Conservation (phyloP, 2,329 filamentous ascomycete genomes). For the Penicillium freii region DNA sequence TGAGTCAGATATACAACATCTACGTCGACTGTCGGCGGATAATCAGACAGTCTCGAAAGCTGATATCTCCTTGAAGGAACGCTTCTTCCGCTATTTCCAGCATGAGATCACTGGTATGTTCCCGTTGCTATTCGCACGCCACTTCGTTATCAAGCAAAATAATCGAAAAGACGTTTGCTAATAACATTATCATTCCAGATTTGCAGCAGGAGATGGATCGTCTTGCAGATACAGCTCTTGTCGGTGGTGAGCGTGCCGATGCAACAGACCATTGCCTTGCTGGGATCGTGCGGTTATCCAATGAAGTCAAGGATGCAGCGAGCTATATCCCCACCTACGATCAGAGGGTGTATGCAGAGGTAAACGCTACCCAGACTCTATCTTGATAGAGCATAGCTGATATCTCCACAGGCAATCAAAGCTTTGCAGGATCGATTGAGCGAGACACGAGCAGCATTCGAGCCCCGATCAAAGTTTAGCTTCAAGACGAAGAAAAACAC, state of each 20-base stretch:
- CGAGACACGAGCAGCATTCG: constrained; percentile 63
- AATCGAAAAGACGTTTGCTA: constrained; percentile 10
- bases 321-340: constrained; percentile 85
- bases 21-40: constrained; percentile 33
- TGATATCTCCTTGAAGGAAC: constrained; percentile 61
- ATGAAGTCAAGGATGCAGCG: constrained; percentile 79
- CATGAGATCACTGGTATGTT: constrained; percentile 65
- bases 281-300: constrained; percentile 75
- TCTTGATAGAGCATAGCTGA: constrained; percentile 19
- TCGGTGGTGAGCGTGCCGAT: constrained; percentile 73
- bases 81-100: constrained; percentile 82
- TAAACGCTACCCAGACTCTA: constrained; percentile 36
- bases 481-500: constrained; percentile 66
- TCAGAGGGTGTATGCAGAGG: constrained; percentile 79
- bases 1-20: constrained; percentile 27
- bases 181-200: constrained; percentile 48
- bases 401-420: constrained; percentile 66
- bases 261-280: constrained; percentile 78
- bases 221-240: constrained; percentile 60
- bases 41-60: constrained; percentile 36
- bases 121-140: constrained; percentile 13
- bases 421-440: constrained; percentile 74
- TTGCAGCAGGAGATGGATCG: constrained; percentile 73
- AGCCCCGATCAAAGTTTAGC: constrained; percentile 76
- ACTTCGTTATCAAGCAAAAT: background rate